Evolutionary conservation across 1,284 basidiomycete genomes (phyloP).

Genomic region (Ustilago trichophora): DNA sequence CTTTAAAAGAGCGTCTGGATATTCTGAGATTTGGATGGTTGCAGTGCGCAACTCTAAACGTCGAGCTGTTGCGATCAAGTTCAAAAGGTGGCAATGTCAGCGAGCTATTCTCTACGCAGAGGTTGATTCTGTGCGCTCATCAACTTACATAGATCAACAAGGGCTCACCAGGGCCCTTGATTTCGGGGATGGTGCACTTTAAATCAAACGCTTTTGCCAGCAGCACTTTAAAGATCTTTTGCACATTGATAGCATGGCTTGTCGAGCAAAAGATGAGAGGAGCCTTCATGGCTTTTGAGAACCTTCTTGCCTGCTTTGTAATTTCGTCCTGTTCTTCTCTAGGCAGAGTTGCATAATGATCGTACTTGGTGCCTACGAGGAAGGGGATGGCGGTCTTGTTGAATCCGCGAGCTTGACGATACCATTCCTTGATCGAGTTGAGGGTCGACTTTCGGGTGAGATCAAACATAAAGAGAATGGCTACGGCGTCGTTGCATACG

Average conservation of each 20-base stretch:
- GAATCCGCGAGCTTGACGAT: conserved; percentile 95
- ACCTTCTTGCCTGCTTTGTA: conserved; percentile 83
- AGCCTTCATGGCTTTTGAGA: conserved; percentile 97
- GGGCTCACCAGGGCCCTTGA: conserved; percentile 54
- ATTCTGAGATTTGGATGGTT: too few relatives aligned
- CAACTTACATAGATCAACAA: conserved; percentile 56
- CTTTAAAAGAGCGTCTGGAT: too few relatives aligned
- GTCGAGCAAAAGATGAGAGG: conserved; percentile 98
- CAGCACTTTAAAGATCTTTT: conserved; percentile 77
- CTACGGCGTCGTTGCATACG: conserved; percentile 97
- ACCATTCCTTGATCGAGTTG: conserved; percentile 99
- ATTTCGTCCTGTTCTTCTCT: conserved; percentile 98
- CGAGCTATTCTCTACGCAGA: too few relatives aligned
- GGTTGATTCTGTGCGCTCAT: too few relatives aligned
- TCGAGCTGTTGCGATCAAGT: conserved; percentile 18
- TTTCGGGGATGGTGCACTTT: conserved; percentile 61
- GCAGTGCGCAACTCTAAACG: too few relatives aligned
- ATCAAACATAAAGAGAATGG: conserved; percentile 99
- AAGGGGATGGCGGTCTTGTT: conserved; percentile 73
- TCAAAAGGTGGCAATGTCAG: too few relatives aligned
- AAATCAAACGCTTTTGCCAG: conserved; percentile 58
- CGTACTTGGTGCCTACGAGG: conserved; percentile 94
- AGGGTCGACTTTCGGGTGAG: conserved; percentile 93
- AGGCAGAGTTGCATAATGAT: conserved; percentile 93
- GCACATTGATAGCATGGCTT: conserved; percentile 96